Evolutionary conservation across 345 rosid species (phyloP), one percentile per base, ranked within the genome.

Genomic region (Mangifera indica): DNA sequence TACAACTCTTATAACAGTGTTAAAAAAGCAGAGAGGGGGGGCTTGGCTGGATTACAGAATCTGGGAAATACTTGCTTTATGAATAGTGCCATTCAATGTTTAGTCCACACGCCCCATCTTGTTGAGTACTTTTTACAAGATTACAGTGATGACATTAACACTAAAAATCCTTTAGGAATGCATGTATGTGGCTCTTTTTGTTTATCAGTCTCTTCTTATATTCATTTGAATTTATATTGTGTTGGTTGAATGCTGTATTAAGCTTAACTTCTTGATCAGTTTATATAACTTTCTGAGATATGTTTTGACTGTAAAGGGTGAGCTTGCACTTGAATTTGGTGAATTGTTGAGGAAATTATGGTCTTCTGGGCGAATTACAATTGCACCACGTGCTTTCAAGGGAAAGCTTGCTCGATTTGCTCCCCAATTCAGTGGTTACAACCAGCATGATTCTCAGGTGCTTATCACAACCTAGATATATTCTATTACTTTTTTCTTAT

Each of bases 381-480:
- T 92, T 77, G 88, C 90, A 18, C 98, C 98, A 34, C 90, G 93
- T 54, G 79, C 68, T 26, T 92, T 94, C 62, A 94, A 94, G 80
- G 86, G 92, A 70, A 92, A 88, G 79, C 86, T 94, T 76, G 84
- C 91, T 42, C 88, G 85, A 66, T 94, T 94, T 82, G 97, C 98
- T 79, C 96, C 98, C 13, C 98, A 90, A n/a, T 94, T 94, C 76
- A 88, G 97, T 74, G 98, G 98, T 72, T 90, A 90, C 78, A 92
- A 92, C 77, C 98, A 94, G 83, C 98, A 94, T 73, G 98, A 94
- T 89, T 94, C 97, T 80, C 98, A 94, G 79, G 98, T 94, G 11
- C 20, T 53, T 18, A 72, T 77, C 85, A 49, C 63, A 67, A 20
- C 46, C n/a, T 24, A 60, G 17, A 14, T 66, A 18, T 40, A 5